These are phyloP conservation scores for Colletotrichum echinochloae DNA, from an alignment of 2,329 filamentous ascomycete genomes.

Conservation along the genomic window DNA sequence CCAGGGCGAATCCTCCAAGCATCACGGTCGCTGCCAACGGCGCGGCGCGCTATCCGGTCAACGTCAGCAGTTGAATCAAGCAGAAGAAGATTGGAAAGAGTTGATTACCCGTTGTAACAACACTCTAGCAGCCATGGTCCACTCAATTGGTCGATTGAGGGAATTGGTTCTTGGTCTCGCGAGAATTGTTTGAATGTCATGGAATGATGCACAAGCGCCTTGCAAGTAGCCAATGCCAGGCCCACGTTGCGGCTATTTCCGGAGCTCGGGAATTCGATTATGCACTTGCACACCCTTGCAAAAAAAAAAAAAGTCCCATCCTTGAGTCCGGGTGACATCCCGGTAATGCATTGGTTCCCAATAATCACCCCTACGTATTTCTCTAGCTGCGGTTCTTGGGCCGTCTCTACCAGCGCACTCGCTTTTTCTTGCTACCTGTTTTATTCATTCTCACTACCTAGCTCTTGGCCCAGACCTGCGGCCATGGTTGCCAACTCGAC, in stretches of 20 bases:
- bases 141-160: conserved; percentile 58
- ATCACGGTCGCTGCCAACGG: conserved; percentile 66
- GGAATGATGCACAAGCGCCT: conserved; percentile 39
- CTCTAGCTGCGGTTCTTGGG: conserved; percentile 15
- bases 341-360: conserved; percentile 20
- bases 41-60: conserved; percentile 60
- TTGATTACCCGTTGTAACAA: conserved; percentile 66
- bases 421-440: conserved; percentile 19
- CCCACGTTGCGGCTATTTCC: conserved; percentile 47
- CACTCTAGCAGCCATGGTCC: conserved; percentile 70
- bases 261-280: conserved; percentile 44
- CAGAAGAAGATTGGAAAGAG: background rate
- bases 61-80: conserved; percentile 7
- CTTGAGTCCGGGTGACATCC: conserved; percentile 21
- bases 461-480: background rate
- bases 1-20: conserved; percentile 61
- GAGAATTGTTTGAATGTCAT: conserved; percentile 43
- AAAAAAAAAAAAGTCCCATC: conserved; percentile 25
- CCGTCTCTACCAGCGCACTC: conserved; percentile 39
- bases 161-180: conserved; percentile 41
- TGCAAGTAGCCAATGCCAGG: conserved; percentile 23
- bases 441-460: background rate
- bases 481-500: conserved; percentile 17
- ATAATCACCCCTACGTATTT: conserved; percentile 22
- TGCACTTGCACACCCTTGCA: conserved; percentile 35